Evolutionary conservation across 1,284 basidiomycete genomes (phyloP).

Genomic region (Sutorius eximius): DNA sequence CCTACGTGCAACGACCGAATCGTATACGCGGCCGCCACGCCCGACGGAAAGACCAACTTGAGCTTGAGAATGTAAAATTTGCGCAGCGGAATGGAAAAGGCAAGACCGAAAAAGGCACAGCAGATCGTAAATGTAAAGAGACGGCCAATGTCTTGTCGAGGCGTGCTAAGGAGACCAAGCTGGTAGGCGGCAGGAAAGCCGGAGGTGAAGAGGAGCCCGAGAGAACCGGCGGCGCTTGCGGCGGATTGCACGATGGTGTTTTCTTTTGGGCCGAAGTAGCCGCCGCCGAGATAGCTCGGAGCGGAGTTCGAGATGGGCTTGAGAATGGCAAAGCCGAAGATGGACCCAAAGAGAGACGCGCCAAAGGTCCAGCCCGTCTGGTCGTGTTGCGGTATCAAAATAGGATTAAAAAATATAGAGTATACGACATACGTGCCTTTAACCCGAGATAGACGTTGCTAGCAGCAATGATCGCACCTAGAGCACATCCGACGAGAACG

Average conservation of each 20-base stretch:
- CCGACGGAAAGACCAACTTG: constrained; percentile 69
- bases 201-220: constrained; percentile 45
- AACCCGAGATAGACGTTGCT: constrained; percentile 70
- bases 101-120: constrained; percentile 46
- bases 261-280: constrained; percentile 67
- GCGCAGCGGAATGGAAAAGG: constrained; percentile 52
- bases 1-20: constrained; percentile 63
- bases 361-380: constrained; percentile 67
- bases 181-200: constrained; percentile 71
- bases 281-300: constrained; percentile 55
- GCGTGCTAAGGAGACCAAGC: constrained; percentile 45
- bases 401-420: background rate
- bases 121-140: constrained; percentile 55
- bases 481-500: constrained; percentile 54
- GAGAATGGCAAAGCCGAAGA: constrained; percentile 55
- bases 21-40: constrained; percentile 68
- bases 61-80: constrained; percentile 69
- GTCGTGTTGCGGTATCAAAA: background rate
- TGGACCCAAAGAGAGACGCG: constrained; percentile 53
- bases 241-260: constrained; percentile 39
- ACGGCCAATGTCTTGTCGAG: constrained; percentile 47
- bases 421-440: constrained; percentile 36
- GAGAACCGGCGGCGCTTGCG: constrained; percentile 48
- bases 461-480: constrained; percentile 50
- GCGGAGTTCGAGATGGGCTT: constrained; percentile 53